Base-by-base conservation (phyloP, 495 filamentous ascomycete species). In the Elasticomyces elasticus region DNA sequence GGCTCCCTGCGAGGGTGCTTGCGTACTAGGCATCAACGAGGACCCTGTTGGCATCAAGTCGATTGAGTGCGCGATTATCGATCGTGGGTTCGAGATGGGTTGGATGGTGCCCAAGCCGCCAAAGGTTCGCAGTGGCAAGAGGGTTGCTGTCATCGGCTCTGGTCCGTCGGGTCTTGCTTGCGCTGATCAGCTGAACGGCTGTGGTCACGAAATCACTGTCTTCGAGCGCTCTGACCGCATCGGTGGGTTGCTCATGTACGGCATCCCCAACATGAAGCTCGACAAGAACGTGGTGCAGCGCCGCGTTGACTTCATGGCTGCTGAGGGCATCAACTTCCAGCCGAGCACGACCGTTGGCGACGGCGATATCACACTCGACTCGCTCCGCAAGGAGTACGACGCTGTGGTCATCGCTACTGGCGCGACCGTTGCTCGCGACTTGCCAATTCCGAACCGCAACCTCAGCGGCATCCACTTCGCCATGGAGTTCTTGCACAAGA, bases 221-320 rank as follows among this genome's bases (percentile, higher is more conserved):
- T 97, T 96, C 69, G 92, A 99, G 77, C 87, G 92, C 37, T 81
- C 92, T 57, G 92, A 99, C 68, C 87, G 92, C 56, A 74, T 85
- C 55, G 92, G 92, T 69, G 92, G 92, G 64, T 75, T 99, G 56
- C 83, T 99, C 63, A 99, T 99, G 92, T 84, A 99, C 66, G 92
- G 92, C 60, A 99, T 99, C 56, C 92, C 92, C 44, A 99, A 99
- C 78, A 99, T 99, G 92, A 99, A 99, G 77, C 83, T 99, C 26
- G 92, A 99, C 78, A 99, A 99, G 79, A 88, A 87, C 66, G 79
- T 99, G 52, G 92, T 99, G 46, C 88, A 97, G 76, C 86, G 92
- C 46, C 86, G 92, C 64, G 88, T 92, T 20, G 85, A 99, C 70
- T 85, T 99, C 70, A 95, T 99, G 89, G 86, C 85, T 49, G 82